Base-by-base conservation (phyloP, 768 basidiomycete species). In the Leucosporidium creatinivorum region DNA sequence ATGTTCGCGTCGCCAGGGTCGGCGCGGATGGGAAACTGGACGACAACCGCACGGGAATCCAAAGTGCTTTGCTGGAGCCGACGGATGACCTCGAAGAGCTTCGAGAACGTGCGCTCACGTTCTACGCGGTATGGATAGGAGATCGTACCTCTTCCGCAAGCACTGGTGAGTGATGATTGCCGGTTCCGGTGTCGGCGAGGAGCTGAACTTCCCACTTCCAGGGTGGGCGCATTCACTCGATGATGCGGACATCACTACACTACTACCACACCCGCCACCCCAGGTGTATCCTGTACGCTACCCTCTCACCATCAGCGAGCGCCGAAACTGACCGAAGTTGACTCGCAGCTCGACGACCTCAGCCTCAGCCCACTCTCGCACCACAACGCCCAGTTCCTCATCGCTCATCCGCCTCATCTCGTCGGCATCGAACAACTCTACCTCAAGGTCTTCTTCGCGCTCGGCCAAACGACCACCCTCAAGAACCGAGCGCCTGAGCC, bases 161-260 rank as follows among this genome's bases (percentile, higher is more conserved):
- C 31, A 75, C 74, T 1, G 74, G 74, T 75, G 74, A 72, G 68
- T 70, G n/a, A n/a, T n/a, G n/a, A n/a, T n/a, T n/a, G n/a, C n/a
- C n/a, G n/a, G n/a, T n/a, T n/a, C n/a, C n/a, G n/a, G 39, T 63
- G 65, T 36, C 25, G 21, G 21, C 50, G 44, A 12, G 59, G 26
- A n/a, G 9, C 30, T 44, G 3, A 10, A 21, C 9, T 30, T 18
- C n/a, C n/a, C n/a, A n/a, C n/a, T n/a, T n/a, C n/a, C n/a, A 49
- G 21, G 31, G 52, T 26, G 17, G n/a, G 52, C 21, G 0, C 39
- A 3, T 9, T 61, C 15, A 2, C 1, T 28, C 1, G 6, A 3
- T 1, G n/a, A 44, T 65, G 69, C 54, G n/a, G 70, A 72, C 59
- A 31, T 66, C 33, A 61, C 65, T 8, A 62, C 70, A 21, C 48